Evolutionary conservation across 495 filamentous ascomycete species (phyloP).

Genomic region (Gamarada debralockiae): DNA sequence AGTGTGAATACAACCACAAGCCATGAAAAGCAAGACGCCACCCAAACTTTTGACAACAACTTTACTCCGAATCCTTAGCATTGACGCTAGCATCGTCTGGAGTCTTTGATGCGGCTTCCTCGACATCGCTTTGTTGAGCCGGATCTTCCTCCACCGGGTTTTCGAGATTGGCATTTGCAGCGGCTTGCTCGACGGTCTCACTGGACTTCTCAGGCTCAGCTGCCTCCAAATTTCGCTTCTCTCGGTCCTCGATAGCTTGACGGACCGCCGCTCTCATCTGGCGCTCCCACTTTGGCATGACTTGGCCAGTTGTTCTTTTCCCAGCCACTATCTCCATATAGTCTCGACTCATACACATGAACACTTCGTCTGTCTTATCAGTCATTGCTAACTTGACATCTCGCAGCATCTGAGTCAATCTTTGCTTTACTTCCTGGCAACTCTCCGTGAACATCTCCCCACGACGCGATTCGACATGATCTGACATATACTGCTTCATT

Average conservation of each 20-base stretch:
- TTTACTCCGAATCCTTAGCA: too few species aligned
- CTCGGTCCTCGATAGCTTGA: constrained; percentile 3
- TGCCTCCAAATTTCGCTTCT: too few species aligned
- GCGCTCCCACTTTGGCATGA: constrained; percentile 11
- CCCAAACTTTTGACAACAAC: too few species aligned
- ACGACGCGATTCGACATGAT: constrained; percentile 40
- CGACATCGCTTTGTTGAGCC: too few species aligned
- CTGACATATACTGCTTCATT: constrained; percentile 52
- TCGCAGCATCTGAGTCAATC: constrained; percentile 21
- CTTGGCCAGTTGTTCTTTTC: background rate
- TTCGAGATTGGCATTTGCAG: too few species aligned
- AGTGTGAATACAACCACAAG: too few species aligned
- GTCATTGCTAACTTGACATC: constrained; percentile 31
- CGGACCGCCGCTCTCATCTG: constrained; percentile 3
- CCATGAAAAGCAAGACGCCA: too few species aligned
- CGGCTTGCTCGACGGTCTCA: too few species aligned
- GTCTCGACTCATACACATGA: constrained; percentile 35
- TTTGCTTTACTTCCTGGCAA: constrained; percentile 33
- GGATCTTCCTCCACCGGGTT: too few species aligned
- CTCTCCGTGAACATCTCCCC: constrained; percentile 48
- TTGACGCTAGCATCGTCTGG: too few species aligned
- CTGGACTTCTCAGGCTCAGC: too few species aligned
- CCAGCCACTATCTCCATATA: constrained; percentile 35
- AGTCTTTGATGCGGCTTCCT: too few species aligned
- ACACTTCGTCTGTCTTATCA: constrained; percentile 38